Conservation (phyloP, 2,329 filamentous ascomycete genomes). For the Colletotrichum magnum region DNA sequence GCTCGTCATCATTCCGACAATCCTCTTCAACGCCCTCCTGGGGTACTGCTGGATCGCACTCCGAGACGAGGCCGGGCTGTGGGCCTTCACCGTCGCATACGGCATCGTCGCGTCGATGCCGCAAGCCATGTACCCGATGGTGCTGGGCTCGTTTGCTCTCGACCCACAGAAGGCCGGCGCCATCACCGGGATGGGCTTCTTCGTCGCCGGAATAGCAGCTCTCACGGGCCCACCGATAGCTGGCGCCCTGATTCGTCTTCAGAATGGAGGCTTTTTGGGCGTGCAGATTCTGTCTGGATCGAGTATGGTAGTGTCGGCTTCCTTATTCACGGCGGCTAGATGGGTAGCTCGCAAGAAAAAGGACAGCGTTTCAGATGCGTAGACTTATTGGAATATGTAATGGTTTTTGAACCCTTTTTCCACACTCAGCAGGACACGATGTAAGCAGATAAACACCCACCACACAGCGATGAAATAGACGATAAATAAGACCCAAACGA, state of each 20-base stretch:
- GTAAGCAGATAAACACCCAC: too few relatives aligned
- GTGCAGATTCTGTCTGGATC: neutral
- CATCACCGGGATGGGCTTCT: neutral
- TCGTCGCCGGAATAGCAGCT: neutral
- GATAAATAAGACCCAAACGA: too few relatives aligned
- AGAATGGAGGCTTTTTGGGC: neutral
- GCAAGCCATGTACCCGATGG: neutral
- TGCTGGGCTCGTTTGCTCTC: neutral
- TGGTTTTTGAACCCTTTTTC: too few relatives aligned
- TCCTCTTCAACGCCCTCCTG: neutral
- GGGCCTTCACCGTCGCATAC: neutral
- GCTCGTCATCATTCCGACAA: neutral
- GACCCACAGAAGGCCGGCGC: neutral
- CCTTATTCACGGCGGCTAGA: neutral
- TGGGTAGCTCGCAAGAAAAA: too few relatives aligned
- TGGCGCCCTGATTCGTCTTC: neutral
- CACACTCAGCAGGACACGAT: too few relatives aligned
- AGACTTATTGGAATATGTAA: too few relatives aligned
- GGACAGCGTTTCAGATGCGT: too few relatives aligned
- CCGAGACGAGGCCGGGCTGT: neutral
- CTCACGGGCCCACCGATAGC: neutral
- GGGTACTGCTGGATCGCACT: neutral
- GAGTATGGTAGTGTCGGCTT: neutral
- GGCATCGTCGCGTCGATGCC: neutral
- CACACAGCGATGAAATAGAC: too few relatives aligned